phyloP scores from a whole-genome alignment of 306 rosid species.

The Argentina anserina region DNA sequence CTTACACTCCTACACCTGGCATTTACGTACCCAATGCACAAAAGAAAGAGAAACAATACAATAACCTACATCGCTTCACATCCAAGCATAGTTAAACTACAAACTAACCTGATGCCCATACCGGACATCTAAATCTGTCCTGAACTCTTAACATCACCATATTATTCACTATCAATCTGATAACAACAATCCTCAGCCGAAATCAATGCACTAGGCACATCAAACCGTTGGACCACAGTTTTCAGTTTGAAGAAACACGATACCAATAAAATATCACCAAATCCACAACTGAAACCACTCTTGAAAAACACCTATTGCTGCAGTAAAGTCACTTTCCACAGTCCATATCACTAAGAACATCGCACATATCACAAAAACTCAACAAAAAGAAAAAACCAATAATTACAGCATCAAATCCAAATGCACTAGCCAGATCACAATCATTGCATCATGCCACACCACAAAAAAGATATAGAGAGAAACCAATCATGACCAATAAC shows the following conservation, averaged over 20 bases:
- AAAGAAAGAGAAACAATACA: too few relatives aligned
- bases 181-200: not conserved
- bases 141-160: too few relatives aligned
- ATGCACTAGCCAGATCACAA: not conserved
- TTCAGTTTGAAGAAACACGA: not conserved
- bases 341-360: not conserved
- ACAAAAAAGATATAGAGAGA: not conserved
- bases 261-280: not conserved
- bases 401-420: slow-evolving; percentile 5
- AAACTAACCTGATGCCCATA: not conserved
- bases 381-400: not conserved
- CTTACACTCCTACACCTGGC: not conserved
- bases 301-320: not conserved
- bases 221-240: not conserved
- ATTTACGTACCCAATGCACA: not conserved
- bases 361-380: not conserved
- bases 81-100: not conserved
- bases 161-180: not conserved
- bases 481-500: not conserved
- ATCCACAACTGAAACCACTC: not conserved
- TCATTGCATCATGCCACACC: slow-evolving; percentile 2
- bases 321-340: not conserved
- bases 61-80: slow-evolving; percentile 11
- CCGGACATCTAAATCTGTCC: too few relatives aligned
- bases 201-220: not conserved